phyloP scores from a whole-genome alignment of 441 rosid genomes.

The Biscutella auriculata region DNA sequence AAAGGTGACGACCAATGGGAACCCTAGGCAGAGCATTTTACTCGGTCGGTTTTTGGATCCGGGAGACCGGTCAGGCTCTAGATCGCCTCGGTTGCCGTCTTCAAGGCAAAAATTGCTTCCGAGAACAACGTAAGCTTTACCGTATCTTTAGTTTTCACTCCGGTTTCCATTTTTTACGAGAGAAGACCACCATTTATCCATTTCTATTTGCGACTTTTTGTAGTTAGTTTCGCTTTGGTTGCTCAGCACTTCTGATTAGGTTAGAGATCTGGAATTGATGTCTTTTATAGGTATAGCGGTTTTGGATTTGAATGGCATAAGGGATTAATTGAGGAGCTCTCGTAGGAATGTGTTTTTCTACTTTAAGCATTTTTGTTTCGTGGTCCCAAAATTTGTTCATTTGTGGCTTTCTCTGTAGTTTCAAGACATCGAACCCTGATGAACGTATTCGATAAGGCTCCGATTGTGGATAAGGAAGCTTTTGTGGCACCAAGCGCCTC shows the following conservation, averaged over 20 bases:
- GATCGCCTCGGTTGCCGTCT: slow-evolving; percentile 88
- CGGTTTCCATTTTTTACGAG: no score
- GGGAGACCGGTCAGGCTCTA: slow-evolving; percentile 90
- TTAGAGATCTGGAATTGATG: neutral
- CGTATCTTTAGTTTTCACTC: neutral
- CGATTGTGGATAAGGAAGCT: slow-evolving; percentile 64
- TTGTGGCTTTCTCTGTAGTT: slow-evolving; percentile 36
- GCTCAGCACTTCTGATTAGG: neutral
- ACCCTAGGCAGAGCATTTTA: slow-evolving; percentile 67
- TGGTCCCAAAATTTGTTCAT: no score
- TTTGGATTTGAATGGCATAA: neutral
- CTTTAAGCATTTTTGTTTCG: no score
- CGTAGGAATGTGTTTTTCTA: no score
- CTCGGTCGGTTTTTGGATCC: slow-evolving; percentile 84
- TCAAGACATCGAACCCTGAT: slow-evolving; percentile 89
- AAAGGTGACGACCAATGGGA: no score
- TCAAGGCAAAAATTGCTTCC: slow-evolving; percentile 60
- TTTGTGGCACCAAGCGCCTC: slow-evolving; percentile 94
- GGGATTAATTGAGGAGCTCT: neutral
- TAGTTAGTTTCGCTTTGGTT: neutral
- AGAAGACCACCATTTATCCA: neutral
- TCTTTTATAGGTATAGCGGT: neutral
- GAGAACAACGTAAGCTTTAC: slow-evolving; percentile 54
- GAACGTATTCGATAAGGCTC: slow-evolving; percentile 78
- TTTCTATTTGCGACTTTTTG: no score